These are phyloP conservation scores for Aurantiochytrium sp. DNA, from an alignment of 108 stramenopile species.

Conservation along the genomic window DNA sequence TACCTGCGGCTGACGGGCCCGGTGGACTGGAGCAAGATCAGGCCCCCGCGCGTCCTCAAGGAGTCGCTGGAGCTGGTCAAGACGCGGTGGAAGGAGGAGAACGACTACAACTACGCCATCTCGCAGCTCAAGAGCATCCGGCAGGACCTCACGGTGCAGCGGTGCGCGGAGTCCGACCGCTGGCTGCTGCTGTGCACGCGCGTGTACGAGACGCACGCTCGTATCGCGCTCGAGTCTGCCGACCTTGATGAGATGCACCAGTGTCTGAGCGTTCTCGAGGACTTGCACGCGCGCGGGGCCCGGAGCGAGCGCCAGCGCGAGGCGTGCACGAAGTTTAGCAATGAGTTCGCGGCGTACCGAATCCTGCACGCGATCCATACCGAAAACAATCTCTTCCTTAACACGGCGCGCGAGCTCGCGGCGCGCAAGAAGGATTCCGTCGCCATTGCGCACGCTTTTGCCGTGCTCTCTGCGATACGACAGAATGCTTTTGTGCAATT, in stretches of 20 bases:
- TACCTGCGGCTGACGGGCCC: constrained; percentile 73
- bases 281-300: constrained; percentile 33
- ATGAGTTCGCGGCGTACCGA: constrained; percentile 70
- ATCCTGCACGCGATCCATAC: constrained; percentile 66
- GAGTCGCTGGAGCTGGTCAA: constrained; percentile 67
- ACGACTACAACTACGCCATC: constrained; percentile 76
- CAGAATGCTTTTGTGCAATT: constrained; percentile 34
- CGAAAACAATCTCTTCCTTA: constrained; percentile 33
- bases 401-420: constrained; percentile 28
- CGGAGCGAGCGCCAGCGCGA: not conserved
- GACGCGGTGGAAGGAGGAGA: constrained; percentile 53
- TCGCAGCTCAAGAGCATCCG: constrained; percentile 78
- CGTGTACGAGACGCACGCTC: constrained; percentile 75
- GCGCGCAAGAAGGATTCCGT: constrained; percentile 25
- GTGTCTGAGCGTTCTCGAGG: constrained; percentile 70
- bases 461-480: constrained; percentile 30
- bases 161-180: constrained; percentile 52
- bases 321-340: constrained; percentile 42
- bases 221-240: constrained; percentile 69
- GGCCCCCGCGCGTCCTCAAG: constrained; percentile 61
- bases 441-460: constrained; percentile 40
- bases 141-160: constrained; percentile 77
- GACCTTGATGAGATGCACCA: constrained; percentile 79
- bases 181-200: constrained; percentile 35
- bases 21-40: constrained; percentile 62